These are phyloP conservation scores for Thermomucor indicae-seudaticae DNA, from an alignment of 371 early-diverging fungal species.

Conservation along the genomic window DNA sequence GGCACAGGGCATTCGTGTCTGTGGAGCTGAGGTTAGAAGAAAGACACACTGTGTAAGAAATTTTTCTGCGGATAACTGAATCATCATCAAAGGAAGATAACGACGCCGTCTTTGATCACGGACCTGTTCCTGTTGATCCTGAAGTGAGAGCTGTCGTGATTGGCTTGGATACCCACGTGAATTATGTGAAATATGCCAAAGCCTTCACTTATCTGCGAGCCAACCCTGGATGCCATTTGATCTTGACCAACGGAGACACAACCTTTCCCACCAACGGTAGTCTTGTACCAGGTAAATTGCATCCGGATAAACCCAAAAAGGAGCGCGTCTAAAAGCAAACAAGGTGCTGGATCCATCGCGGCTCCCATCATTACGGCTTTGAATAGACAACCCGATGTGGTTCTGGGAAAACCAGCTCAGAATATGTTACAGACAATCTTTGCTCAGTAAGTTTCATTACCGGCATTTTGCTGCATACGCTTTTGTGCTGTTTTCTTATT, in stretches of 20 bases:
- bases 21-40: slow-evolving; percentile 53
- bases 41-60: neutral
- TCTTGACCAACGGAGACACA: slow-evolving; percentile 92
- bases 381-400: slow-evolving; percentile 66
- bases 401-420: slow-evolving; percentile 92
- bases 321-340: neutral
- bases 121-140: slow-evolving; percentile 37
- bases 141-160: slow-evolving; percentile 82
- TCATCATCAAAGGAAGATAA: slow-evolving; percentile 41
- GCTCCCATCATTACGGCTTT: slow-evolving; percentile 70
- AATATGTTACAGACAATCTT: slow-evolving; percentile 90
- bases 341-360: slow-evolving; percentile 84
- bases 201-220: slow-evolving; percentile 79
- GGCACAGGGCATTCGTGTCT: slow-evolving; percentile 63
- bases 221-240: slow-evolving; percentile 73
- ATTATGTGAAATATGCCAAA: slow-evolving; percentile 86
- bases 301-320: neutral
- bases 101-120: slow-evolving; percentile 25
- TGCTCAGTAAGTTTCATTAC: slow-evolving; percentile 44
- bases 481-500: neutral
- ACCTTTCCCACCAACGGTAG: slow-evolving; percentile 81
- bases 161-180: slow-evolving; percentile 86
- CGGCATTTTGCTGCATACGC: neutral
- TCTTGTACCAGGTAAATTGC: slow-evolving; percentile 69
- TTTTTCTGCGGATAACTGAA: neutral